Conservation (phyloP, 2,329 filamentous ascomycete genomes). For the Beauveria rudraprayagi region DNA sequence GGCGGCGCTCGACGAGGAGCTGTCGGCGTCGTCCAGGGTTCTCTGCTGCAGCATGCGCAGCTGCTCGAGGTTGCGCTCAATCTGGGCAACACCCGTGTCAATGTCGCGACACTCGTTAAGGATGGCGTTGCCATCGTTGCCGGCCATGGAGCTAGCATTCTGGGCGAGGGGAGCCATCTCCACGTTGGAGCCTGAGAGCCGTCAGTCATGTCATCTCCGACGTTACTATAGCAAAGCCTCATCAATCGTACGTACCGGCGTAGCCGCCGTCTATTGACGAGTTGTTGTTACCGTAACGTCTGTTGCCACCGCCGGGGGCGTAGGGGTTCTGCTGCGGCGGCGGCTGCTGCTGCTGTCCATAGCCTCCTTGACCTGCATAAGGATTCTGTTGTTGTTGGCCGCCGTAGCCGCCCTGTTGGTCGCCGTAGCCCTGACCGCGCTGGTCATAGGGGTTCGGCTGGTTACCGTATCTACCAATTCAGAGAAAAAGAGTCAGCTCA, state of each 20-base stretch:
- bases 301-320: slow-evolving; percentile 12
- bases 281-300: slow-evolving; percentile 18
- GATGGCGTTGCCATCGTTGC: slow-evolving; percentile 62
- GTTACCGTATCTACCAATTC: slow-evolving; percentile 41
- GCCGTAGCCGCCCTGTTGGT: background rate
- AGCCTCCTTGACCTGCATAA: slow-evolving; percentile 10
- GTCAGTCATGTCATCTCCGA: slow-evolving; percentile 11
- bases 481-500: background rate
- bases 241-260: slow-evolving; percentile 19
- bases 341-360: slow-evolving; percentile 1
- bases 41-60: slow-evolving; percentile 64
- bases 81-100: slow-evolving; percentile 64
- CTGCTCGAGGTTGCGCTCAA: slow-evolving; percentile 64
- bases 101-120: slow-evolving; percentile 80
- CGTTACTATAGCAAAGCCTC: background rate
- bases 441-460: slow-evolving; percentile 53
- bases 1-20: slow-evolving; percentile 55
- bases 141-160: slow-evolving; percentile 38
- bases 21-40: slow-evolving; percentile 67
- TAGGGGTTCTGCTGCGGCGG: slow-evolving; percentile 5
- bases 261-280: slow-evolving; percentile 21
- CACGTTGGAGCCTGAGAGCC: slow-evolving; percentile 40
- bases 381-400: slow-evolving; percentile 7
- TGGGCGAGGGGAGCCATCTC: slow-evolving; percentile 63
- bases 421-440: slow-evolving; percentile 17